These are phyloP conservation scores for Yarrowia hollandica DNA, from an alignment of 805 yeast genomes.

Conservation along the genomic window DNA sequence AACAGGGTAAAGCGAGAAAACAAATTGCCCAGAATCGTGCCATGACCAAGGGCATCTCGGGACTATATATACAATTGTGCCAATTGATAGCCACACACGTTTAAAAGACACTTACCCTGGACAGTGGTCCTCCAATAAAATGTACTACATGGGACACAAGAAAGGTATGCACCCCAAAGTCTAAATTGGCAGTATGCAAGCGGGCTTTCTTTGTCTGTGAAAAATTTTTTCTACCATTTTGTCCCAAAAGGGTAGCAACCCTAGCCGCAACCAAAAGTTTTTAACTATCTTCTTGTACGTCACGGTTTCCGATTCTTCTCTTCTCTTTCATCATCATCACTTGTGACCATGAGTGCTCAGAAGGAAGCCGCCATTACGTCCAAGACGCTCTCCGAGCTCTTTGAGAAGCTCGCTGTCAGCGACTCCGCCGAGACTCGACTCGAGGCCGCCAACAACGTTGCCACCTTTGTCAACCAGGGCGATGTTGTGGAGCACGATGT, in stretches of 20 bases:
- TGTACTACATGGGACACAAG: constrained; percentile 9
- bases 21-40: neutral
- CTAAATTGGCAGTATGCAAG: neutral
- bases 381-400: constrained; percentile 58
- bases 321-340: constrained; percentile 25
- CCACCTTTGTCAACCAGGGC: constrained; percentile 85
- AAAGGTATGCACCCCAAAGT: neutral
- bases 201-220: constrained; percentile 25
- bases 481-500: constrained; percentile 98
- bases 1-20: neutral
- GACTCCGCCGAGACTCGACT: constrained; percentile 71
- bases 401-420: constrained; percentile 89
- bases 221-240: constrained; percentile 17
- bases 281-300: constrained; percentile 23
- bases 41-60: too few species aligned
- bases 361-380: constrained; percentile 30
- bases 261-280: constrained; percentile 17
- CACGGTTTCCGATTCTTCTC: neutral
- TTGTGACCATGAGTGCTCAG: constrained; percentile 30
- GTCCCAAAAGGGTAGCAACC: neutral
- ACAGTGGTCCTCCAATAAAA: constrained; percentile 4
- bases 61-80: constrained; percentile 8
- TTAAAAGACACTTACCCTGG: too few species aligned
- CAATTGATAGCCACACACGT: neutral
- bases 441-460: constrained; percentile 83